Base-by-base conservation (phyloP, 2,329 filamentous ascomycete species). In the Fusarium succisae region DNA sequence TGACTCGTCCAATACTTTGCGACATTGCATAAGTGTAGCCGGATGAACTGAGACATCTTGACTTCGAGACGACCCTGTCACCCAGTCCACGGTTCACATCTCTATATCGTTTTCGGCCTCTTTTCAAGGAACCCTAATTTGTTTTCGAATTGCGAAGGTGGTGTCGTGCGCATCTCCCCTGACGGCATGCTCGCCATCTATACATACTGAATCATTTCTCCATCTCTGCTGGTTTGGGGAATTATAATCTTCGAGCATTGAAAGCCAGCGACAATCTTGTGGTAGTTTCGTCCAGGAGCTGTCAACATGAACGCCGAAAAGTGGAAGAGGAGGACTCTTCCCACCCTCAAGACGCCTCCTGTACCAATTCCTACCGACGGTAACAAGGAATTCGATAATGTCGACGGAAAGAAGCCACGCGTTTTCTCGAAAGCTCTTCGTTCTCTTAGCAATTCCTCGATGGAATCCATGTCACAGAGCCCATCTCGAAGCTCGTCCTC, bases 381-480 rank as follows among this genome's bases (percentile, higher is more conserved):
- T 26, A 54, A 61, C 56, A 74, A 77, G 47, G 67, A 77, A 51
- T 48, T 75, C 26, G 77, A 81, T 18, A 60, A 74, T 41, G 62
- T 62, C 54, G 81, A 83, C 45, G 73, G 70, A 70, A 83, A 81
- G 77, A 82, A 82, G 38, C 80, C 82, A 14, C 80, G 80, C 24
- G 78, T 78, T 37, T 77, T 84, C 32, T 80, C 82, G 17, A 82
- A 81, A 60, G 83, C 82, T 22, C 76, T 84, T 30, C 83, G 83
- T 41, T 83, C 83, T 5, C 74, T 84, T 43, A 84, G 82, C 77
- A 84, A 78, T 76, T 83, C 83, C 10, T 84, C 83, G 12, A 79
- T 84, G 75, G 83, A 84, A 63, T 84, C 83, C n/a, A 71, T 82
- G 53, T 79, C 81, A n/a, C 76, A 78, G 28, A 75, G 66, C 35